Evolutionary conservation across 495 filamentous ascomycete species (phyloP).

Genomic region (Collariella sp.): DNA sequence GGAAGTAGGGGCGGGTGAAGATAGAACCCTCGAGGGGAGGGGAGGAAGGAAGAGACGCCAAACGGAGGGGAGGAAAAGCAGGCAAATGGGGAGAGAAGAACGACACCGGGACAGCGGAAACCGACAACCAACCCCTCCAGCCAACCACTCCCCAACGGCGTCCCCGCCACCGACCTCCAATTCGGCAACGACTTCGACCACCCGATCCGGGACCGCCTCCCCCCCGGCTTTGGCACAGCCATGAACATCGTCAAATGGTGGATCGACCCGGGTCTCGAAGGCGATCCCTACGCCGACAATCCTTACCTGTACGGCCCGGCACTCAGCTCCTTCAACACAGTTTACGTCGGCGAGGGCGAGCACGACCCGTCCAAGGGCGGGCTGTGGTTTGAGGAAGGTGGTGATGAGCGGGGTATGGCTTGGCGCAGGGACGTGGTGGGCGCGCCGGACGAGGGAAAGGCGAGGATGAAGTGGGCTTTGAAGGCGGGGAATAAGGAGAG

Average conservation of each 20-base stretch:
- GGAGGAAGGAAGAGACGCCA: too few relatives aligned
- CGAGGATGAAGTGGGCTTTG: conserved; percentile 58
- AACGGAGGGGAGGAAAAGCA: not conserved
- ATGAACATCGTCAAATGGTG: conserved; percentile 76
- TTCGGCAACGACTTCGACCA: conserved; percentile 92
- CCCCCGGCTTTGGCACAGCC: conserved; percentile 72
- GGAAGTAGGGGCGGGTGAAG: not conserved
- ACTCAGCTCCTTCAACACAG: conserved; percentile 61
- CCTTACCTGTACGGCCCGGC: conserved; percentile 78
- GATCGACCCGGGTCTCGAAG: conserved; percentile 80
- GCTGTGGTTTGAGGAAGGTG: conserved; percentile 60
- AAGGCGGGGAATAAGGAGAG: conserved; percentile 40
- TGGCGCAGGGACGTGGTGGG: conserved; percentile 37
- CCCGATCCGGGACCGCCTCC: conserved; percentile 76
- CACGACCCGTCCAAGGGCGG: conserved; percentile 36
- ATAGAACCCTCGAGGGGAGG: too few relatives aligned
- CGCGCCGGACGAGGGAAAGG: conserved; percentile 46
- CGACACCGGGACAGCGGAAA: not conserved
- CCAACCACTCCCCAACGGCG: not conserved
- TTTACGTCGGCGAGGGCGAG: conserved; percentile 53
- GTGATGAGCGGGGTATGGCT: conserved; percentile 48
- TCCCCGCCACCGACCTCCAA: conserved; percentile 64
- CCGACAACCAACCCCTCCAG: too few relatives aligned
- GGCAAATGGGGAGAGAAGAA: not conserved
- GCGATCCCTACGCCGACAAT: conserved; percentile 75